phyloP scores from a whole-genome alignment of 768 basidiomycete genomes.

The Tulasnella sp. region DNA sequence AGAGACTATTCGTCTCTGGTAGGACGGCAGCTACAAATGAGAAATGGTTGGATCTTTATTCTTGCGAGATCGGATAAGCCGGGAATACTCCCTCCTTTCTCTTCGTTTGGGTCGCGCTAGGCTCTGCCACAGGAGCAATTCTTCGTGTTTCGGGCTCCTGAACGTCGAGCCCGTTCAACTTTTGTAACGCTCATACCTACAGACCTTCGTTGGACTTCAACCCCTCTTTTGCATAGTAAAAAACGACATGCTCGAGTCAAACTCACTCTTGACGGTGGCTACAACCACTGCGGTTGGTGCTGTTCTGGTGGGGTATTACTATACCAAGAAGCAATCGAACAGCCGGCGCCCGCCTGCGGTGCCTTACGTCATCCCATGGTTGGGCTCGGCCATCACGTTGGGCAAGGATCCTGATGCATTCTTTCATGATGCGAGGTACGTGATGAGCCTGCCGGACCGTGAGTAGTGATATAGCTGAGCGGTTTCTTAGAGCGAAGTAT shows the following conservation, averaged over 20 bases:
- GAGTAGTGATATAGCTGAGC: neutral
- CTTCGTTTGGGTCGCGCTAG: neutral
- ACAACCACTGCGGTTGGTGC: neutral
- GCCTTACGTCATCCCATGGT: constrained; percentile 15
- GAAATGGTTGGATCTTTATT: no score
- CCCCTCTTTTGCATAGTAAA: neutral
- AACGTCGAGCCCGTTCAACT: neutral
- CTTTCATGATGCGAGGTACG: constrained; percentile 24
- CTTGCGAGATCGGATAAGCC: no score
- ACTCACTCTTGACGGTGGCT: neutral
- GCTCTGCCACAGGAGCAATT: neutral
- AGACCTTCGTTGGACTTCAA: neutral
- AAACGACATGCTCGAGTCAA: neutral
- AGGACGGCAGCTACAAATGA: no score
- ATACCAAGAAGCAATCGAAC: neutral
- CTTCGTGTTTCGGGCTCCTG: neutral
- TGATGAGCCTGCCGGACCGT: neutral
- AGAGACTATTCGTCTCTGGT: no score
- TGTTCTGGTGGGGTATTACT: neutral
- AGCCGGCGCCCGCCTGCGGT: constrained; percentile 24
- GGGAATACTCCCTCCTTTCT: neutral
- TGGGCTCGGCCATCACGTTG: constrained; percentile 24
- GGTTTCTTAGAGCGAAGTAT: neutral
- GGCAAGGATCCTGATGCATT: constrained; percentile 32
- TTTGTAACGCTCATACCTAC: neutral